Evolutionary conservation across 305 asterid genomes (phyloP), one percentile per base, ranked within the genome.

Genomic region (Rubia balearica): DNA sequence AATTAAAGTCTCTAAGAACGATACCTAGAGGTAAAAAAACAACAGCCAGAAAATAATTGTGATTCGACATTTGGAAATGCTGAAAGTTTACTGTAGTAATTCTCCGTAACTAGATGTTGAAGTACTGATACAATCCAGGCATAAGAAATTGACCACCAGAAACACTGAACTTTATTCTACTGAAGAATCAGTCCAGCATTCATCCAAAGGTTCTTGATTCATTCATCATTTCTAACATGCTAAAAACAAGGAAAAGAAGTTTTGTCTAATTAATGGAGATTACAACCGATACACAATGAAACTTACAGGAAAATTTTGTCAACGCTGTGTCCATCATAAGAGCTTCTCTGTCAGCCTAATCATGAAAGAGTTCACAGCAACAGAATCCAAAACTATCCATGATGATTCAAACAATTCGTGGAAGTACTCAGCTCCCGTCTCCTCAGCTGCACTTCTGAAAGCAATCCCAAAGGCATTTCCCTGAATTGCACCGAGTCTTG

Each of bases 321-420:
- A 33, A 40, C 5, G 46, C 59, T 62, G 71, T 55, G 68, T 51
- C 63, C 75, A 71, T 85, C 83, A 92, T 80, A 80, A 63, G 59
- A 95, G 97, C 83, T 85, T 92, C 83, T 90, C 92, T 6, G 96
- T 92, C 72, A 95, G 79, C 86, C 96, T 83, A 80, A 92, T 88
- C 99, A 95, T 92, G 87, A 95, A 95, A 12, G 87, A 77, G 81
- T 95, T 95, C 70, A 92, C 92, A 65, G 94, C 91, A 69, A 68
- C 75, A 7, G 97, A 88, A 68, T 95, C 97, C 84, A 95, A 78
- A 78, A 95, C 96, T 21, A 92, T 87, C 99, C 98, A 92, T 2
- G 99, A 95, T 0, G 97, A 91, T 74, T 95, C 99, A 43, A 95
- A 95, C 11, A 95, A 87, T 82, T 95, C 99, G 22, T 95, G 98